Base-by-base conservation (phyloP, 2,329 filamentous ascomycete species). In the Penicillium sp. region DNA sequence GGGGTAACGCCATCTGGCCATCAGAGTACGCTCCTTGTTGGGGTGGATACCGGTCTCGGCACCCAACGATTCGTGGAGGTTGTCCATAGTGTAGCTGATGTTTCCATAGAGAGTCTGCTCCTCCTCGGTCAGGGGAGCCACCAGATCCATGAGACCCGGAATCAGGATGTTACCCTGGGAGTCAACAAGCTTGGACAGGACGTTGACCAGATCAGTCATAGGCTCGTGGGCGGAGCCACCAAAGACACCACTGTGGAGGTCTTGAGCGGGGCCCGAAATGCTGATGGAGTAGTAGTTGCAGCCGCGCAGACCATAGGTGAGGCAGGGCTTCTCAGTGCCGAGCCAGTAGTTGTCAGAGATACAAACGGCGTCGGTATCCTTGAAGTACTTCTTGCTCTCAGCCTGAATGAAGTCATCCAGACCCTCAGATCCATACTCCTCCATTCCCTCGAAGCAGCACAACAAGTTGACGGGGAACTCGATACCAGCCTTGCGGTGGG, bases 311-410 rank as follows among this genome's bases (percentile, higher is more conserved):
- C 94, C 94, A 75, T 99, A 99, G 10, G 94, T 99, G 71, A 99
- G 79, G 76, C 94, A 99, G 13, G 94, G 94, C 84, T 97, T 97
- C 83, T 97, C 92, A 6, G 94, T 97, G 58, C 94, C 94, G 40
- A 99, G 87, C 94, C 94, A 99, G 86, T 99, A 99, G 84, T 99
- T 99, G 78, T 99, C 94, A 47, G 91, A 96, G 73, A 99, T 99
- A 80, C 94, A 99, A 59, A 97, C 91, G 6, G 92, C 94, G 66
- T 99, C 94, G 36, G 92, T 87, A 69, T 97, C 93, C 70, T 91
- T 91, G 81, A 99, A 99, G 82, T 88, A 97, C 69, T 90, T 89
- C 79, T 95, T 91, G 65, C 89, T 92, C 79, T 99, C 94, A 46
- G 85, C 87, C 65, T 89, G 83, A 77, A 99, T 97, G 65, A 97